Evolutionary conservation across 352 stramenopile genomes (phyloP), one percentile per base, ranked within the genome.

Genomic region (Pythium grandisporangium): DNA sequence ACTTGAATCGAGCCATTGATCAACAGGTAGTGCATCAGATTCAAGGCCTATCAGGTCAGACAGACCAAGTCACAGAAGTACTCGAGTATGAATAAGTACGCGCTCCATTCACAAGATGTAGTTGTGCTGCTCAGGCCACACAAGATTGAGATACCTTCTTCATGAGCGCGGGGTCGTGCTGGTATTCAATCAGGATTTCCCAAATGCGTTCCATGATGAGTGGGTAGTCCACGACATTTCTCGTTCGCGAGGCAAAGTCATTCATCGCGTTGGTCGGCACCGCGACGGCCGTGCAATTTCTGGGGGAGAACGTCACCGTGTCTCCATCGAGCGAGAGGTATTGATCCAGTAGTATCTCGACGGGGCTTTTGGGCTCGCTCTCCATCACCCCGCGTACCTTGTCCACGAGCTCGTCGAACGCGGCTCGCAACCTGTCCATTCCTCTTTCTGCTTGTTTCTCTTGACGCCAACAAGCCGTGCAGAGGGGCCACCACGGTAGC

Each of bases 211-310:
- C 53, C 49, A 87, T 60, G 16, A 91, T 91, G 55, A 66, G 77
- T 10, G 66, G 66, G 41, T 76, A 84, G 49, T 91, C 77, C 4
- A 88, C 73, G 13, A 83, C 58, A 42, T 90, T 90, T 30, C 68
- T 63, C 2, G 71, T 84, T 23, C 74, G 57, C 4, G 74, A 72
- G 4, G 72, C 67, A 27, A 91, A 52, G 24, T 88, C 72, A 20
- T 66, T 74, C 49, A 87, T 52, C 11, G 66, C 56, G 14, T 44
- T 68, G 6, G 70, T 81, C 16, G 76, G 70, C 26, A 84, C 66
- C 2, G 58, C 67, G 0, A 60, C 47, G 0, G 40, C 27, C 7
- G 51, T 54, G 30, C 60, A 60, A 25, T 53, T 69, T 37, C 66
- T 80, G 11, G 50, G 32, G 8, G 57, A 61, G 23, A 82, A 77